Conservation (phyloP, 2,329 filamentous ascomycete species). For the Coniochaeta sp. region DNA sequence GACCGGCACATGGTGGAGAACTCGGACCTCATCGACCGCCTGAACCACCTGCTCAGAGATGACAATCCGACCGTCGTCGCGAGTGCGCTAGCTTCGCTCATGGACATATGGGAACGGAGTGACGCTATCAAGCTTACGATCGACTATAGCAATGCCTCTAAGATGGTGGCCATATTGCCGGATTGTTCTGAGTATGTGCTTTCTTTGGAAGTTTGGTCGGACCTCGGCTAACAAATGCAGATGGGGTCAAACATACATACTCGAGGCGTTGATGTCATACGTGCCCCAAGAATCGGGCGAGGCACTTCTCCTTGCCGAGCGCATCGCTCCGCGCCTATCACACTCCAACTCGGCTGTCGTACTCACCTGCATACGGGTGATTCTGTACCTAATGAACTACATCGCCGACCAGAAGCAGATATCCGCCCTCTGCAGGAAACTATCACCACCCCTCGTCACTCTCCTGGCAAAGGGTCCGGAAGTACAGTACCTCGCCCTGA, state of each 20-base stretch:
- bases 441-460: conserved; percentile 91
- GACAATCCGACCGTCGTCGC: conserved; percentile 97
- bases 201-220: not conserved
- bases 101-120: conserved; percentile 98
- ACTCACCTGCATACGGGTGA: conserved; percentile 89
- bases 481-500: conserved; percentile 92
- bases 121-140: conserved; percentile 97
- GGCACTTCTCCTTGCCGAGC: conserved; percentile 81
- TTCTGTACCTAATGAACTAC: conserved; percentile 98
- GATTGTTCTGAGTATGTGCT: conserved; percentile 90
- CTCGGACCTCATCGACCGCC: conserved; percentile 83
- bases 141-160: conserved; percentile 94
- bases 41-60: conserved; percentile 85
- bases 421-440: conserved; percentile 76
- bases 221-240: conserved; percentile 32
- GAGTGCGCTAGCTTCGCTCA: conserved; percentile 80
- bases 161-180: conserved; percentile 92
- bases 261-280: conserved; percentile 96
- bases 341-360: conserved; percentile 97
- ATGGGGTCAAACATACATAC: conserved; percentile 98
- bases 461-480: conserved; percentile 92
- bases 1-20: conserved; percentile 82
- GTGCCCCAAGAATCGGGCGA: conserved; percentile 87
- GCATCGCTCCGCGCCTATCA: conserved; percentile 89
- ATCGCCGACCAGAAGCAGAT: conserved; percentile 88